Percentiles rank a stretch among this genome's conserved stretches.
phyloP scores from a whole-genome alignment of 495 filamentous ascomycete genomes.

The Tricharina praecox region DNA sequence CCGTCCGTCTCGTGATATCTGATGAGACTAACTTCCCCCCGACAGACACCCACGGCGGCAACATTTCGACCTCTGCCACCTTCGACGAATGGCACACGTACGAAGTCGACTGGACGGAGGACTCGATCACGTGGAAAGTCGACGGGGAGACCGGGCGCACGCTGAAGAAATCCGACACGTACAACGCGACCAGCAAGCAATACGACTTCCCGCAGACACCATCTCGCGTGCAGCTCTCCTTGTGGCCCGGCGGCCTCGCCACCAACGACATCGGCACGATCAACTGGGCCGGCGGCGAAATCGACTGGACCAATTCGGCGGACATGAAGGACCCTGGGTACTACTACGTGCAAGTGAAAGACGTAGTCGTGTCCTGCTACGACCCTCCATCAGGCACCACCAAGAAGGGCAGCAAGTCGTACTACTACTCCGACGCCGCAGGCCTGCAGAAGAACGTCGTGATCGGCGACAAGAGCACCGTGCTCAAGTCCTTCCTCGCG shows the following conservation, averaged over 20 bases:
- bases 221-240: conserved; percentile 78
- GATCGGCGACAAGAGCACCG: conserved; percentile 54
- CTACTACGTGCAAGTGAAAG: conserved; percentile 68
- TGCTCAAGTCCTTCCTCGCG: conserved; percentile 62
- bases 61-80: conserved; percentile 54
- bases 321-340: conserved; percentile 74
- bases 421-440: conserved; percentile 44
- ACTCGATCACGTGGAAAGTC: conserved; percentile 66
- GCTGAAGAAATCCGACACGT: conserved; percentile 58
- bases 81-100: conserved; percentile 74
- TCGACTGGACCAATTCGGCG: conserved; percentile 62
- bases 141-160: conserved; percentile 62
- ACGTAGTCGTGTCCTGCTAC: conserved; percentile 74
- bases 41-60: conserved; percentile 54
- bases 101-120: conserved; percentile 82
- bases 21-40: not conserved
- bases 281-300: conserved; percentile 75
- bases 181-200: conserved; percentile 62
- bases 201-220: conserved; percentile 89
- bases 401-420: conserved; percentile 42
- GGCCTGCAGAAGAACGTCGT: conserved; percentile 61
- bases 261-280: conserved; percentile 73
- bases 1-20: no score
- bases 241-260: conserved; percentile 80
- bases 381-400: conserved; percentile 42